phyloP scores from a whole-genome alignment of 345 rosid genomes.

The Ceriops zippeliana region DNA sequence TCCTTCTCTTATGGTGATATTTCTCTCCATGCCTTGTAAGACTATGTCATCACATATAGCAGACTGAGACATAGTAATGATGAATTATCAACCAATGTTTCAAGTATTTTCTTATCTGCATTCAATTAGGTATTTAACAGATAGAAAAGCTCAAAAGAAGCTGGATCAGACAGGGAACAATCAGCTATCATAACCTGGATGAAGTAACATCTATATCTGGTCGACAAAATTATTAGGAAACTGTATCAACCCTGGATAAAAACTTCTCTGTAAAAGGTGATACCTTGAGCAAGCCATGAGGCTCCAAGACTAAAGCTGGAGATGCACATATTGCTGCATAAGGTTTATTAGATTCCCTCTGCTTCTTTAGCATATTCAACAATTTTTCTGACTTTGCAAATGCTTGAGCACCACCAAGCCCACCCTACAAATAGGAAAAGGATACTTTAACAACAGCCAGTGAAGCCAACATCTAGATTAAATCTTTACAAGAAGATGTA shows the following conservation, averaged over 20 bases:
- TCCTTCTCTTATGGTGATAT: too few relatives aligned
- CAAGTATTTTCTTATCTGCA: too few relatives aligned
- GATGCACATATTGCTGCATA: slow-evolving; percentile 98
- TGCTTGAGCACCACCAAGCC: slow-evolving; percentile 92
- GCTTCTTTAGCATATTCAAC: slow-evolving; percentile 75
- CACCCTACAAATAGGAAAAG: slow-evolving; percentile 50
- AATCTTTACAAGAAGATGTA: not conserved
- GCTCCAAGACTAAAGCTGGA: slow-evolving; percentile 85
- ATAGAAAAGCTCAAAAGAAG: too few relatives aligned
- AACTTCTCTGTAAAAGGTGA: not conserved
- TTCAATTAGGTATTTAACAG: too few relatives aligned
- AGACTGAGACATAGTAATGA: too few relatives aligned
- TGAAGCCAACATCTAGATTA: too few relatives aligned
- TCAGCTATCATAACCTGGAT: not conserved
- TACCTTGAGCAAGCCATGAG: slow-evolving; percentile 92
- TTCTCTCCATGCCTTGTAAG: too few relatives aligned
- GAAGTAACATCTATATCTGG: too few relatives aligned
- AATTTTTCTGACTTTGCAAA: slow-evolving; percentile 73
- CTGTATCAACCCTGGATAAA: not conserved
- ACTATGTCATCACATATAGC: too few relatives aligned
- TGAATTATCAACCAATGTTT: too few relatives aligned
- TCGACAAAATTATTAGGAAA: not conserved
- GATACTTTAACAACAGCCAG: not conserved
- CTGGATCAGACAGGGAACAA: not conserved
- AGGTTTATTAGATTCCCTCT: slow-evolving; percentile 64